Evolutionary conservation across 345 rosid species (phyloP), one percentile per base, ranked within the genome.

Genomic region (Eucalyptus microcorys): DNA sequence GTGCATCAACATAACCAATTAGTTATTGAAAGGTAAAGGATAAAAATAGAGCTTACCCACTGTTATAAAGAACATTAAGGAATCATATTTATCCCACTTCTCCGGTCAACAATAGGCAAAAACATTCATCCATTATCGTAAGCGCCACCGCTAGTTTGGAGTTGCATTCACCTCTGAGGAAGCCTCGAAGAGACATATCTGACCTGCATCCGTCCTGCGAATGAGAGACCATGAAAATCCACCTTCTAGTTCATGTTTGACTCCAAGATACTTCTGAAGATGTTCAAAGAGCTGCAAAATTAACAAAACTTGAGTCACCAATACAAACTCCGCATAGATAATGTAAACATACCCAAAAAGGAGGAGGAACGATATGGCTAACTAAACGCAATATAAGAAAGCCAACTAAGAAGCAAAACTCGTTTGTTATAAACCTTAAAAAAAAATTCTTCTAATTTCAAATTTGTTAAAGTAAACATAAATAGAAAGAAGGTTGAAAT

Each of bases 111-210:
- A 87, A 96, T 96, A 64, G 99, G 99, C 88, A 94, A 91, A 96
- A 97, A 93, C 99, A 97, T 92, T 96, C 99, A 91, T 97, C 97
- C 99, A 97, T 96, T 83, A 97, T 91, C 57, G 92, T 90, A 87
- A 94, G 90, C 8, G 99, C 98, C 88, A 96, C 94, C 50, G 99
- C 97, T 76, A 95, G 94, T 93, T 95, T 96, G 59, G 97, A 95
- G 92, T 96, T 95, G 93, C 95, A 94, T 92, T 96, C 96, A 96
- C 87, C 92, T 92, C 85, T 88, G 94, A 57, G 94, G 91, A 90
- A 93, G 93, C 43, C 95, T 89, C 86, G 89, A 81, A 91, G 87
- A 89, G 91, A 61, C 90, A 87, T 89, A 87, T 95, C 98, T 79
- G 94, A 88, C 87, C 94, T 90, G 90, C 90, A 89, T 92, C 92